Evolutionary conservation across 768 basidiomycete genomes (phyloP), one percentile per base, ranked within the genome.

Genomic region (Leccinum rimulosum): DNA sequence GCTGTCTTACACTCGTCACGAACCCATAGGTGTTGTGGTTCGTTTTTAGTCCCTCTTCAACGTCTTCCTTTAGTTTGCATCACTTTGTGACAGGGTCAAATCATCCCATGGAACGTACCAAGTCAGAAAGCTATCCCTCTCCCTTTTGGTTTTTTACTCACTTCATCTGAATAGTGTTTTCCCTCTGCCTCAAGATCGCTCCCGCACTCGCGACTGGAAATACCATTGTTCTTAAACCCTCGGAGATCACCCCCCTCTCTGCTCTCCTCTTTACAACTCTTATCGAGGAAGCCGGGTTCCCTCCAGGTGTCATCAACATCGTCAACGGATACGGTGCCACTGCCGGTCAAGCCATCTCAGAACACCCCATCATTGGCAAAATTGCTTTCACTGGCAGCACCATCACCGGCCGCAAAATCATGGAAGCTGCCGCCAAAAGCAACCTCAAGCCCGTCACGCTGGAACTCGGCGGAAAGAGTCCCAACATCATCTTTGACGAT

Each of bases 391-490:
- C 60, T 0, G 60, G 60, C 9, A 55, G 49, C 59, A 61, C 60
- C n/a, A 52, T 61, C 25, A 51, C 50, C 1, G 60, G 60, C 31
- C 60, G 60, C 28, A 61, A 61, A 35, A 61, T 61, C 19, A 55
- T 61, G 59, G 59, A 61, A 47, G 60, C 60, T 11, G 47, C 60
- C 11, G 52, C 60, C 25, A 61, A 60, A 19, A 61, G 59, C 10
- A 61, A 61, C 33, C 59, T 61, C 49, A 61, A 61, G 22, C 47
- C 52, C 3, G 58, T 61, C 27, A 61, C 59, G 15, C 38, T 61
- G 25, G 60, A 61, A 38, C 59, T 61, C 15, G 60, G 60, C 2
- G 60, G 60, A 30, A 61, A 61, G 60, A 61, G 60, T 25, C 60
- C 59, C 38, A 51, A 14, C 4, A 25, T 61, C 59, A 61, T 61